Base-by-base conservation (phyloP, 441 rosid genomes). In the Gossypium trilobum region DNA sequence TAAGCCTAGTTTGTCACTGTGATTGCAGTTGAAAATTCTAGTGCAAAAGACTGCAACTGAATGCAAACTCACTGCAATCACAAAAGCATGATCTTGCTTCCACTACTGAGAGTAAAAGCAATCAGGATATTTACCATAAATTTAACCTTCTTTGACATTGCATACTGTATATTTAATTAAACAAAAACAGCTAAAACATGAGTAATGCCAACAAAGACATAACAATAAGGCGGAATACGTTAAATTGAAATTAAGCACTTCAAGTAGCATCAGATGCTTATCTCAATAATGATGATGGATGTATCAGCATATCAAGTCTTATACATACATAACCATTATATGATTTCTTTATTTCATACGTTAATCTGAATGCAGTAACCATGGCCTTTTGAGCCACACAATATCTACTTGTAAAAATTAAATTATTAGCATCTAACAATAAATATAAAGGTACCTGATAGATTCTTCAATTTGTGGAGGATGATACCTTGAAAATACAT, bases 401-500 rank as follows among this genome's bases (percentile, higher is more conserved):
- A 66, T 54, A 20, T 61, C 66, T 48, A 48, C 68, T 56, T 50
- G 14, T 39, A 44, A 5, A 29, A 62, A 36, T 57, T 23, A 63
- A 39, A 66, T 63, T 17, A 33, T 42, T 5, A 64, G 0, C 25
- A 46, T 71, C 52, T 6, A 56, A 55, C 59, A 73, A 46, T 29
- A 71, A 69, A 52, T 20, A 22, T 50, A 57, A 48, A 56, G 78
- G 62, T n/a, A 95, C 99, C 99, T 93, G 81, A 86, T 82, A 78
- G 84, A 82, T 78, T 87, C 95, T 80, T 90, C 97, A 74, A 81
- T 83, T 79, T 87, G 97, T 75, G 84, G 84, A 74, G 89, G 96
- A 69, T 86, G 87, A 80, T 85, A 82, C 85, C 91, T 96, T 36
- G 95, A 80, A 80, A 91, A 96, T 19, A 96, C 97, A 80, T 93